These are phyloP conservation scores for Dendrothele bispora DNA, from an alignment of 768 basidiomycete genomes.

Conservation along the genomic window DNA sequence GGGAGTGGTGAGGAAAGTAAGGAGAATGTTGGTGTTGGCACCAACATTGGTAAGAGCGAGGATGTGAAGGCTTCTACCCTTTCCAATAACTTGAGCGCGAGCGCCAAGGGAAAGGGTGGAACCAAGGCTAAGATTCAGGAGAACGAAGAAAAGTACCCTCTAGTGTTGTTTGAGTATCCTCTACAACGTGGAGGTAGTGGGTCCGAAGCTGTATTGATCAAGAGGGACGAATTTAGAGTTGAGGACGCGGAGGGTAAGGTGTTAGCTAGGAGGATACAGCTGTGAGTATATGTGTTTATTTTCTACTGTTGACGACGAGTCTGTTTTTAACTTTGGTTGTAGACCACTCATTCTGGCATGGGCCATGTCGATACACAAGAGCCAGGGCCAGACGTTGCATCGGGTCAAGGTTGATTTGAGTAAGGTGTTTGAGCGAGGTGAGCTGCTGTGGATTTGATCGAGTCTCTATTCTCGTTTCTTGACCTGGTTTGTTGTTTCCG, in stretches of 20 bases:
- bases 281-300: slow-evolving; percentile 21
- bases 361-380: slow-evolving; percentile 86
- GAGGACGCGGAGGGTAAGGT: slow-evolving; percentile 52
- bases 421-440: slow-evolving; percentile 74
- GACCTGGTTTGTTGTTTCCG: neutral
- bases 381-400: slow-evolving; percentile 79
- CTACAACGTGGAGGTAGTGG: slow-evolving; percentile 4
- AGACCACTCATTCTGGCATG: slow-evolving; percentile 71
- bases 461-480: neutral
- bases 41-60: too few relatives aligned
- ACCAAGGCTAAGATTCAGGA: neutral
- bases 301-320: neutral
- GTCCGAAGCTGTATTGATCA: slow-evolving; percentile 45
- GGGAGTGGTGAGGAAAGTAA: neutral
- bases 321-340: slow-evolving; percentile 27
- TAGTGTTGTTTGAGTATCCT: slow-evolving; percentile 10
- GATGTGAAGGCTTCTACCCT: slow-evolving; percentile 42
- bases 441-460: neutral
- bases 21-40: neutral
- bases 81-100: slow-evolving; percentile 46
- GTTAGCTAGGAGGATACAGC: slow-evolving; percentile 52
- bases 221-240: slow-evolving; percentile 52
- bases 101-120: neutral
- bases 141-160: slow-evolving; percentile 4
- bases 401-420: slow-evolving; percentile 78